Evolutionary conservation across 75 land plant genomes (phyloP).

Genomic region (Cunninghamia lanceolata): DNA sequence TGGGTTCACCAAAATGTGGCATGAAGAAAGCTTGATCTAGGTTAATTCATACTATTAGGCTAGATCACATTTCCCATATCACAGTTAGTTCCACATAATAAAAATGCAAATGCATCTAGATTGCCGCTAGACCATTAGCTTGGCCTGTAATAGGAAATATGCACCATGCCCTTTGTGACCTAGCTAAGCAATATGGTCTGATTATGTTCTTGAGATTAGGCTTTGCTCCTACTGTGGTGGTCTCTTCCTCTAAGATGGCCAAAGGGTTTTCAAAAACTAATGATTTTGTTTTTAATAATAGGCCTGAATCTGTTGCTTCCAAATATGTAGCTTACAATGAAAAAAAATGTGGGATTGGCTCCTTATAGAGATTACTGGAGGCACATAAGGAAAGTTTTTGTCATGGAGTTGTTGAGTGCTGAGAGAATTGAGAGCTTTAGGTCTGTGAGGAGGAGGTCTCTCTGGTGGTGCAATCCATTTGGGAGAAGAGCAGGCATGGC

Average conservation of each 20-base stretch:
- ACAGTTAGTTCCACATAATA: too few relatives aligned
- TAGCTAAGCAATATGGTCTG: too few relatives aligned
- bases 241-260: slow-evolving; percentile 30
- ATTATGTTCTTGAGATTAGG: too few relatives aligned
- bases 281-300: too few relatives aligned
- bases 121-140: too few relatives aligned
- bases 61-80: too few relatives aligned
- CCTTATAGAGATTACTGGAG: slow-evolving; percentile 40
- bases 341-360: slow-evolving; percentile 20
- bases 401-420: slow-evolving; percentile 21
- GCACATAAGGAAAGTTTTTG: slow-evolving; percentile 23
- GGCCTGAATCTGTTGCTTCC: too few relatives aligned
- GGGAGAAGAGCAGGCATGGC: background rate
- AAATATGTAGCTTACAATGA: slow-evolving; percentile 2
- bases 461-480: background rate
- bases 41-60: too few relatives aligned
- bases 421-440: slow-evolving; percentile 25
- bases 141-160: slow-evolving; percentile 9
- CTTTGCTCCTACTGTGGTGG: slow-evolving; percentile 17
- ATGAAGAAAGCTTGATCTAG: too few relatives aligned
- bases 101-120: background rate
- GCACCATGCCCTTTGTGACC: background rate
- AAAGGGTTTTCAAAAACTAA: background rate
- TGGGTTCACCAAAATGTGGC: too few relatives aligned
- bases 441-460: slow-evolving; percentile 21